phyloP scores from a whole-genome alignment of 2,329 filamentous ascomycete genomes.

The Pseudopyrenochaeta lycopersici region DNA sequence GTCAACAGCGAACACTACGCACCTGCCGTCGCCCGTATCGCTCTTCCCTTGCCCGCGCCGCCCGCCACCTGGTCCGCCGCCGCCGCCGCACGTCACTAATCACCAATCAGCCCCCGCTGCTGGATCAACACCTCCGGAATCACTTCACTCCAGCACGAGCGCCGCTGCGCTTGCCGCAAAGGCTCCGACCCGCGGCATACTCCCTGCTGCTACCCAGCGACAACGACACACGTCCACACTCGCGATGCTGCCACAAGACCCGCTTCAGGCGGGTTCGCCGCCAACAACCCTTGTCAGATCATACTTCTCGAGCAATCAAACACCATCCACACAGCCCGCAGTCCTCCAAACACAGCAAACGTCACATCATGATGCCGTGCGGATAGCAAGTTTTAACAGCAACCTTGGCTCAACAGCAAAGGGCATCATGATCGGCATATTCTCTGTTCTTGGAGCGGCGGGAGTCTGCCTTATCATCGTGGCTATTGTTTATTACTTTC shows the following conservation, averaged over 20 bases:
- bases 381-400: slow-evolving; percentile 32
- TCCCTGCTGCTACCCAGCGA: slow-evolving; percentile 7
- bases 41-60: slow-evolving; percentile 23
- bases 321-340: slow-evolving; percentile 33
- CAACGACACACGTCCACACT: slow-evolving; percentile 12
- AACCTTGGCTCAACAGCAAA: slow-evolving; percentile 66
- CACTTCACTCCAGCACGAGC: slow-evolving; percentile 27
- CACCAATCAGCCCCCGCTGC: slow-evolving; percentile 30
- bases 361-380: slow-evolving; percentile 33
- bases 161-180: slow-evolving; percentile 32
- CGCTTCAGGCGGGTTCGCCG: slow-evolving; percentile 35
- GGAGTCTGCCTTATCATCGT: slow-evolving; percentile 82
- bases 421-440: slow-evolving; percentile 91
- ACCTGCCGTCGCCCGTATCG: slow-evolving; percentile 13
- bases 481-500: slow-evolving; percentile 89
- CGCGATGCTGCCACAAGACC: slow-evolving; percentile 45
- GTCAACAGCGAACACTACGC: slow-evolving; percentile 6
- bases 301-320: slow-evolving; percentile 33
- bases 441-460: slow-evolving; percentile 93
- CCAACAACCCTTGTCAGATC: slow-evolving; percentile 44
- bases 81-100: slow-evolving; percentile 28
- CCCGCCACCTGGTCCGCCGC: slow-evolving; percentile 7
- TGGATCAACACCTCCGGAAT: slow-evolving; percentile 14
- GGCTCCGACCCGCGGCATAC: slow-evolving; percentile 10
- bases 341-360: slow-evolving; percentile 27